phyloP scores from a whole-genome alignment of 768 basidiomycete species.

The Lyophyllum atratum region DNA sequence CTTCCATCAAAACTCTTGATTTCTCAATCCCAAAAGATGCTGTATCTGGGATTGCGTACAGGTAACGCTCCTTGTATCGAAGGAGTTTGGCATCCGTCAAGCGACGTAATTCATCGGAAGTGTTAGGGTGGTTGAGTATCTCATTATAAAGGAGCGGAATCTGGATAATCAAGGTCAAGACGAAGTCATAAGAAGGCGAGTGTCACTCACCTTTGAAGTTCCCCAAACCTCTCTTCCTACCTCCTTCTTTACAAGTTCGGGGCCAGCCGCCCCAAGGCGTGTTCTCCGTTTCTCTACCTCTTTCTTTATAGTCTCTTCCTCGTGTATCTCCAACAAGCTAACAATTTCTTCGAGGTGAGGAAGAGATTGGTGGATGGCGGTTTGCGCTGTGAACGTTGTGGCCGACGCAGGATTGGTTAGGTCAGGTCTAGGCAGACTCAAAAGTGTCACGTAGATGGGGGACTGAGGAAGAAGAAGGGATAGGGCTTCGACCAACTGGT shows the following conservation, averaged over 20 bases:
- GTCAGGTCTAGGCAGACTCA: constrained; percentile 71
- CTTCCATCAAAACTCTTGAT: constrained; percentile 50
- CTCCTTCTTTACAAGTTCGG: constrained; percentile 59
- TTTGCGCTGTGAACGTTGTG: constrained; percentile 57
- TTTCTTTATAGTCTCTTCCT: constrained; percentile 53
- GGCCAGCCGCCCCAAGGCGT: constrained; percentile 68
- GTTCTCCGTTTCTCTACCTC: constrained; percentile 81
- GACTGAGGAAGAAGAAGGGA: constrained; percentile 77
- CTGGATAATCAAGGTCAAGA: constrained; percentile 34
- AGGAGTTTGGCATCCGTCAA: constrained; percentile 76
- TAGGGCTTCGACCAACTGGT: constrained; percentile 68
- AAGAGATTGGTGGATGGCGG: constrained; percentile 68
- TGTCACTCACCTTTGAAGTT: constrained; percentile 53
- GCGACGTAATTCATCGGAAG: constrained; percentile 79
- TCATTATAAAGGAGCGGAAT: constrained; percentile 75
- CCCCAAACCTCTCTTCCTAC: constrained; percentile 68
- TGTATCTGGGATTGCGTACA: constrained; percentile 58
- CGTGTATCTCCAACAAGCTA: constrained; percentile 59
- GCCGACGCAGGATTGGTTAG: constrained; percentile 71
- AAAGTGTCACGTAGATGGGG: constrained; percentile 59
- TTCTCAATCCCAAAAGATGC: constrained; percentile 41
- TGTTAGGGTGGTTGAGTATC: constrained; percentile 78
- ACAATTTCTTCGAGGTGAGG: constrained; percentile 75
- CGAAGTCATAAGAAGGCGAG: background rate
- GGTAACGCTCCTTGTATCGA: constrained; percentile 57